Evolutionary conservation across 2,329 filamentous ascomycete genomes (phyloP).

Genomic region (Fusarium nanum): DNA sequence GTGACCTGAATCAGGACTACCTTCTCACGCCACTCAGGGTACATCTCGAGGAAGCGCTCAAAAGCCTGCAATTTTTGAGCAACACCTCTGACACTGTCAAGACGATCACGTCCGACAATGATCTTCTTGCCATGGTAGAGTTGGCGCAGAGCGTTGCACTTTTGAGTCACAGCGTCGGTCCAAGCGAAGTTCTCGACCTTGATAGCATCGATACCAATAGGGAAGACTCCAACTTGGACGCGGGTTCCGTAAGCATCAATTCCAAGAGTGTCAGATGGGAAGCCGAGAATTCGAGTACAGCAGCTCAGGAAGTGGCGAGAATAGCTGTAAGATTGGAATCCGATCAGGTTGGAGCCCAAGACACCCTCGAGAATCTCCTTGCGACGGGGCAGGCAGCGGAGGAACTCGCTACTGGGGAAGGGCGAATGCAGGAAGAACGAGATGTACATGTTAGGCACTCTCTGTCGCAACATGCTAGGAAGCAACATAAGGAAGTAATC

Average conservation of each 20-base stretch:
- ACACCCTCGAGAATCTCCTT: conserved; percentile 93
- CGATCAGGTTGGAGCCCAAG: conserved; percentile 90
- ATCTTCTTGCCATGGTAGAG: conserved; percentile 92
- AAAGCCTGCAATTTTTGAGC: conserved; percentile 97
- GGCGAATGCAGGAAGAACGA: conserved; percentile 94
- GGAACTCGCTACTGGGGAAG: conserved; percentile 95
- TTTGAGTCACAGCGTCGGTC: conserved; percentile 74
- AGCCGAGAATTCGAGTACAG: conserved; percentile 90
- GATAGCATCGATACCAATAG: conserved; percentile 91
- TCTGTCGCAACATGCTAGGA: conserved; percentile 87
- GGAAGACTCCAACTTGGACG: conserved; percentile 92
- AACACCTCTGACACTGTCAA: conserved; percentile 92
- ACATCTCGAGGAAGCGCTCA: conserved; percentile 88
- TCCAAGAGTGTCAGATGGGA: conserved; percentile 84
- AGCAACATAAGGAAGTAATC: conserved; percentile 94
- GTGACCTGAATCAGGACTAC: conserved; percentile 96
- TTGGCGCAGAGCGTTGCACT: conserved; percentile 77
- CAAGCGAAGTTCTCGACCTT: conserved; percentile 82
- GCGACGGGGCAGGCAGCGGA: conserved; percentile 86
- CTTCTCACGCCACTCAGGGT: conserved; percentile 91
- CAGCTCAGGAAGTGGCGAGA: conserved; percentile 94
- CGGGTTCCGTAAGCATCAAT: conserved; percentile 91
- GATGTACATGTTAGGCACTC: conserved; percentile 89
- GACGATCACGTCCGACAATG: conserved; percentile 92
- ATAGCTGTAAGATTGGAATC: conserved; percentile 96